These are phyloP conservation scores for Hanseniaspora occidentalis DNA, from an alignment of 805 yeast species.

Conservation along the genomic window DNA sequence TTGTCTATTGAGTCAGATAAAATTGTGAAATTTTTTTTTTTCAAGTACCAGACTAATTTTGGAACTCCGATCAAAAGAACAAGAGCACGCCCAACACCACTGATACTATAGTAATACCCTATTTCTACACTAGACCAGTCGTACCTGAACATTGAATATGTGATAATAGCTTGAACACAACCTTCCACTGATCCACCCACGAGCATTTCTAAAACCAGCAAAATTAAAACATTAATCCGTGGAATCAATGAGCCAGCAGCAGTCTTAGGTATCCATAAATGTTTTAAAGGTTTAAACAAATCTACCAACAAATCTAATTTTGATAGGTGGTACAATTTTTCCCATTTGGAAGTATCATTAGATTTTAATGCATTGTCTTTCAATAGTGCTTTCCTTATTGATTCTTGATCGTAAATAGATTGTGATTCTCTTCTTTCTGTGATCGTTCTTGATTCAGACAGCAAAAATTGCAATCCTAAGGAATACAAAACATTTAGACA, in stretches of 20 bases:
- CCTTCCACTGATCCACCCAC: slow-evolving; percentile 17
- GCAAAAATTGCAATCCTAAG: slow-evolving; percentile 14
- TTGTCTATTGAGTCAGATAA: slow-evolving; percentile 35
- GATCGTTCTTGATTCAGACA: slow-evolving; percentile 52
- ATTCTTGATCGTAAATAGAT: background rate
- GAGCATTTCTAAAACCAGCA: slow-evolving; percentile 12
- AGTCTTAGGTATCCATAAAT: slow-evolving; percentile 13
- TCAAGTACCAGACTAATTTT: slow-evolving; percentile 2
- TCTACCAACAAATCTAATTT: slow-evolving; percentile 12
- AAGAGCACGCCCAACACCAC: slow-evolving; percentile 14
- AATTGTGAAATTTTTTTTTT: slow-evolving; percentile 5
- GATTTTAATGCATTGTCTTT: slow-evolving; percentile 4
- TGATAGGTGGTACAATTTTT: background rate
- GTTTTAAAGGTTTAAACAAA: slow-evolving; percentile 27
- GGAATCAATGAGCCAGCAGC: slow-evolving; percentile 8
- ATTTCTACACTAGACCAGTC: slow-evolving; percentile 16
- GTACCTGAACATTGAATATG: slow-evolving; percentile 12
- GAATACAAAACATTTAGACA: slow-evolving; percentile 6
- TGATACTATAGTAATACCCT: slow-evolving; percentile 16
- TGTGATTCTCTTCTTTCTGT: slow-evolving; percentile 39
- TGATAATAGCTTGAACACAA: slow-evolving; percentile 10
- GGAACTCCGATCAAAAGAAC: slow-evolving; percentile 8
- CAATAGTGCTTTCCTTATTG: background rate
- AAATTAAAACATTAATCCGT: slow-evolving; percentile 11
- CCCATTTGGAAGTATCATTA: background rate